Conservation (phyloP, 2,329 filamentous ascomycete genomes). For the Calonectria multiphialidica region DNA sequence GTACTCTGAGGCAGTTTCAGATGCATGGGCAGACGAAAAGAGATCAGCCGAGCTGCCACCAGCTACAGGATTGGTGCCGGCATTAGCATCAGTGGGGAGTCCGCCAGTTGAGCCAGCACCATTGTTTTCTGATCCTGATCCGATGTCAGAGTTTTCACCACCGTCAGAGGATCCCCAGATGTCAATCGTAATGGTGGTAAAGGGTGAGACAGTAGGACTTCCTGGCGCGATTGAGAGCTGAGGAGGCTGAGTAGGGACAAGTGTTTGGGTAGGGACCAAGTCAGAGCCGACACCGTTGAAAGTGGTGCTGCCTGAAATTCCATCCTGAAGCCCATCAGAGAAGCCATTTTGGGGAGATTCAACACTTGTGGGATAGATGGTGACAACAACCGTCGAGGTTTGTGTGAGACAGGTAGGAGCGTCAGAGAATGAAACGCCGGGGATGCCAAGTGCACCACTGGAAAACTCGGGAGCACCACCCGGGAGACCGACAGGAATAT, state of each 20-base stretch:
- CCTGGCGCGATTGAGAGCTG: constrained; percentile 24
- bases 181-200: constrained; percentile 53
- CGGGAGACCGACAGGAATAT: not conserved
- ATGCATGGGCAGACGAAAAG: constrained; percentile 27
- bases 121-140: not conserved
- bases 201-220: constrained; percentile 40
- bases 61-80: constrained; percentile 22
- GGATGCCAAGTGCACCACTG: constrained; percentile 21
- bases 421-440: constrained; percentile 23
- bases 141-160: constrained; percentile 19
- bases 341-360: constrained; percentile 28
- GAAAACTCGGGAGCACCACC: constrained; percentile 4
- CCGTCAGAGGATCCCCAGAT: constrained; percentile 44
- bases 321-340: not conserved
- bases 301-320: constrained; percentile 18
- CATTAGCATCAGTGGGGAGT: not conserved
- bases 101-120: not conserved
- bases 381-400: constrained; percentile 61
- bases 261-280: constrained; percentile 36
- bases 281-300: constrained; percentile 33
- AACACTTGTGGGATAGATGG: constrained; percentile 53
- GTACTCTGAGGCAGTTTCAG: constrained; percentile 38
- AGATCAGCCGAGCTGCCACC: constrained; percentile 13
- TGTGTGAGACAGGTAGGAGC: constrained; percentile 54
- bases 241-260: constrained; percentile 45